Conservation (phyloP, 2,329 filamentous ascomycete genomes). For the Pyrenophora graminea region DNA sequence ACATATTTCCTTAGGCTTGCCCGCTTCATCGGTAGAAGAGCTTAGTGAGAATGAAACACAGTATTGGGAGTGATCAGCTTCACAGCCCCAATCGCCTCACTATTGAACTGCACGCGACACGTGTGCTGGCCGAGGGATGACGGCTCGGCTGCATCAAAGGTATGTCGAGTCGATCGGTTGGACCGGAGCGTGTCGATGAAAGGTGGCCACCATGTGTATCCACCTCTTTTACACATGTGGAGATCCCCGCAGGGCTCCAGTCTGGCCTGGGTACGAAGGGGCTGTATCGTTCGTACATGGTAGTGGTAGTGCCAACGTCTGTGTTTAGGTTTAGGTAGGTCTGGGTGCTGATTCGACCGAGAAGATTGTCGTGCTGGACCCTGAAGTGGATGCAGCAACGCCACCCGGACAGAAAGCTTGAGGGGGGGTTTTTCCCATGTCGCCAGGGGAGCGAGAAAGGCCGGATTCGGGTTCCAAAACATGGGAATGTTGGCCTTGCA, state of each 20-base stretch:
- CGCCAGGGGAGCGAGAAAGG: conserved; percentile 12
- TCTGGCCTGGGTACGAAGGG: conserved; percentile 4
- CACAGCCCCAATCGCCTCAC: conserved; percentile 24
- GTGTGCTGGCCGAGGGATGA: not conserved
- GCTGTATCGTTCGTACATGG: not conserved
- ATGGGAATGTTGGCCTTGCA: conserved; percentile 18
- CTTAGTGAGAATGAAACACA: not conserved
- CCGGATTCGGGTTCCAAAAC: conserved; percentile 10
- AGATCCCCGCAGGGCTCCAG: conserved; percentile 4
- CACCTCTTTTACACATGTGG: not conserved
- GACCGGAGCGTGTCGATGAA: not conserved
- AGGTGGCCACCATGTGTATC: not conserved
- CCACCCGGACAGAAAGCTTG: conserved; percentile 22
- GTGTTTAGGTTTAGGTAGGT: not conserved
- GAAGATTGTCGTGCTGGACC: conserved; percentile 4
- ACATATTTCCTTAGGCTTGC: not conserved
- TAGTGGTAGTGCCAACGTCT: conserved; percentile 1
- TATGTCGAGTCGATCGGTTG: not conserved
- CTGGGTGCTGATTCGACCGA: conserved; percentile 7
- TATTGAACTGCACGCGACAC: not conserved
- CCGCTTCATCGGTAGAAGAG: conserved; percentile 5
- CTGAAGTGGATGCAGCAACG: conserved; percentile 16
- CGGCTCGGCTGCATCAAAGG: not conserved
- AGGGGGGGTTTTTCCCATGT: conserved; percentile 19
- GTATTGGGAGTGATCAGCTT: conserved; percentile 13